Percentiles rank a stretch among this genome's conserved stretches.
phyloP scores from a whole-genome alignment of 148 eudicot species.

The Nepenthes mirabilis region DNA sequence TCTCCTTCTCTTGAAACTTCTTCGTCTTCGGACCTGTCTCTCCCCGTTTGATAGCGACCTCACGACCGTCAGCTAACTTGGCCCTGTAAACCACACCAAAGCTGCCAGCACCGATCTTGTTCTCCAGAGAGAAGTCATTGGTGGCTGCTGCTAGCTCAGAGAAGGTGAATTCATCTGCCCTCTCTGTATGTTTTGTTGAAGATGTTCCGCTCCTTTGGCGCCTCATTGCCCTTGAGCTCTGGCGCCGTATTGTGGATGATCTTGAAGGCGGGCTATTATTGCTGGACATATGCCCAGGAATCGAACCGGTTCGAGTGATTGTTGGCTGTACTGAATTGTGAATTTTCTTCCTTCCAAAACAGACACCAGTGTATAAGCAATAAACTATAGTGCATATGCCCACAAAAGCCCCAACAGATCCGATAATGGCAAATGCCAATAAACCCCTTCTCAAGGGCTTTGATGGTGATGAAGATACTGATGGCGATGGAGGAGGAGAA shows the following conservation, averaged over 20 bases:
- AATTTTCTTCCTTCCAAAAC: constrained; percentile 75
- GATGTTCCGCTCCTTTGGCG: constrained; percentile 96
- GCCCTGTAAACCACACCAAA: constrained; percentile 87
- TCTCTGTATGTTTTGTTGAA: constrained; percentile 44
- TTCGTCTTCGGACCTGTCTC: constrained; percentile 42
- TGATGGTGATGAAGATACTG: constrained; percentile 16
- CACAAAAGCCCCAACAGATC: constrained; percentile 60
- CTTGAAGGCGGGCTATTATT: constrained; percentile 56
- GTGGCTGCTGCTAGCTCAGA: constrained; percentile 63
- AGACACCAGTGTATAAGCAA: constrained; percentile 60
- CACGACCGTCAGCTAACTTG: constrained; percentile 66
- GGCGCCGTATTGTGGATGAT: constrained; percentile 66
- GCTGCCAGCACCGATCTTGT: constrained; percentile 87
- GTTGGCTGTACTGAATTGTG: constrained; percentile 94
- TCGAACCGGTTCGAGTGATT: constrained; percentile 41
- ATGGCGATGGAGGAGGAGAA: constrained; percentile 9
- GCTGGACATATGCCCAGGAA: constrained; percentile 26
- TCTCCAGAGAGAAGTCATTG: constrained; percentile 51
- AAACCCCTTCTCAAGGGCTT: constrained; percentile 42
- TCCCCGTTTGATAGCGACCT: constrained; percentile 87
- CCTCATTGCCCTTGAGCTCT: constrained; percentile 63
- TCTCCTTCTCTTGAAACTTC: constrained; percentile 81
- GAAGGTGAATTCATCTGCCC: constrained; percentile 69
- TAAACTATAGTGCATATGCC: constrained; percentile 57
- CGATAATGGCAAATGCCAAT: constrained; percentile 70